These are phyloP conservation scores for Dendrobium huoshanense DNA, from an alignment of 106 monocot species.

Conservation along the genomic window DNA sequence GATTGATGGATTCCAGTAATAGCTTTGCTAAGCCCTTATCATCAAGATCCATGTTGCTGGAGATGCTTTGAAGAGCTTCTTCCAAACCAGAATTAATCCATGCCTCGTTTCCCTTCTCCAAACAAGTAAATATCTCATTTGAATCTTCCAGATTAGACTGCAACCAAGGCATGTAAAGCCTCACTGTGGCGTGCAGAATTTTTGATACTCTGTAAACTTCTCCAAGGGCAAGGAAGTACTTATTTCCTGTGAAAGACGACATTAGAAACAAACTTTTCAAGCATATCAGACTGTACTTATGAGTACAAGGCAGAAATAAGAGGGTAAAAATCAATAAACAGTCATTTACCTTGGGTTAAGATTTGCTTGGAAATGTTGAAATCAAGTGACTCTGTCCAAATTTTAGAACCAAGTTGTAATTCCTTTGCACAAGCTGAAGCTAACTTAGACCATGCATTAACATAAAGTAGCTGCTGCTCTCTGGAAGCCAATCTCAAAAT, in stretches of 20 bases:
- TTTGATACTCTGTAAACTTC: slow-evolving; percentile 57
- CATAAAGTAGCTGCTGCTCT: slow-evolving; percentile 45
- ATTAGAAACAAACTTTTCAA: too few relatives aligned
- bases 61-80: slow-evolving; percentile 32
- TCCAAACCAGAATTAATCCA: slow-evolving; percentile 46
- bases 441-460: slow-evolving; percentile 54
- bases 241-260: slow-evolving; percentile 22
- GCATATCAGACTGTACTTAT: not conserved
- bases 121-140: slow-evolving; percentile 7
- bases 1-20: slow-evolving; percentile 38
- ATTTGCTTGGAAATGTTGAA: slow-evolving; percentile 30
- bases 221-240: slow-evolving; percentile 67
- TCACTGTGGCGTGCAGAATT: slow-evolving; percentile 38
- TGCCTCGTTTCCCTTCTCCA: slow-evolving; percentile 32
- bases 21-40: slow-evolving; percentile 13
- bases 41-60: slow-evolving; percentile 8
- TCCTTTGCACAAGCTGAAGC: slow-evolving; percentile 42
- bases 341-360: slow-evolving; percentile 32
- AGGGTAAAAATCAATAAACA: not conserved
- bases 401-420: slow-evolving; percentile 48
- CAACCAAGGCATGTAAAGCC: slow-evolving; percentile 57
- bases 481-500: slow-evolving; percentile 28
- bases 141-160: slow-evolving; percentile 22
- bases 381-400: slow-evolving; percentile 41
- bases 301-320: not conserved